These are phyloP conservation scores for Sungouiozyma intestinalis DNA, from an alignment of 805 yeast genomes.

Conservation along the genomic window DNA sequence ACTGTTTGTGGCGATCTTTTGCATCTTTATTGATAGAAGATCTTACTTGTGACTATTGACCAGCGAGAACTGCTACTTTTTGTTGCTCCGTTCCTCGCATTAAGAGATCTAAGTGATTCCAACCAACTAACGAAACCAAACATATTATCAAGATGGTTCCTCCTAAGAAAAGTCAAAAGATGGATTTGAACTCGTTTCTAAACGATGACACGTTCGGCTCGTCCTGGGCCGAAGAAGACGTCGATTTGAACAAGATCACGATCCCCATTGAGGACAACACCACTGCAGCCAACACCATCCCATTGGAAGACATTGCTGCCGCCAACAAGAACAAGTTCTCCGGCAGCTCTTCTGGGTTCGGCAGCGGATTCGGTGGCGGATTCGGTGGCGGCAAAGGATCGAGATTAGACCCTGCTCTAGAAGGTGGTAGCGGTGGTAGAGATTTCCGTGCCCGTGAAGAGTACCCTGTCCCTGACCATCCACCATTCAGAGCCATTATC, in stretches of 20 bases:
- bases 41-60: background rate
- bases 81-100: background rate
- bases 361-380: conserved; percentile 16
- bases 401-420: conserved; percentile 32
- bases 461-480: conserved; percentile 78
- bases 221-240: conserved; percentile 81
- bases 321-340: conserved; percentile 10
- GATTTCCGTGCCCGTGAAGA: conserved; percentile 44
- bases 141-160: conserved; percentile 40
- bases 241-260: conserved; percentile 57
- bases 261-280: conserved; percentile 32
- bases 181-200: conserved; percentile 82
- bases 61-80: background rate
- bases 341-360: conserved; percentile 16
- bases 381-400: conserved; percentile 22
- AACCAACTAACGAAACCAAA: background rate
- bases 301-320: conserved; percentile 22
- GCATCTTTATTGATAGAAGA: background rate
- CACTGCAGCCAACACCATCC: conserved; percentile 20
- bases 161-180: conserved; percentile 55
- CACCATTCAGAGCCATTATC: conserved; percentile 89
- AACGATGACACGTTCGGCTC: conserved; percentile 62
- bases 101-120: background rate
- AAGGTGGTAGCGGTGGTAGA: conserved; percentile 27
- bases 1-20: background rate